phyloP scores from a whole-genome alignment of 129 eudicot genomes.

The Ambrosia artemisiifolia region DNA sequence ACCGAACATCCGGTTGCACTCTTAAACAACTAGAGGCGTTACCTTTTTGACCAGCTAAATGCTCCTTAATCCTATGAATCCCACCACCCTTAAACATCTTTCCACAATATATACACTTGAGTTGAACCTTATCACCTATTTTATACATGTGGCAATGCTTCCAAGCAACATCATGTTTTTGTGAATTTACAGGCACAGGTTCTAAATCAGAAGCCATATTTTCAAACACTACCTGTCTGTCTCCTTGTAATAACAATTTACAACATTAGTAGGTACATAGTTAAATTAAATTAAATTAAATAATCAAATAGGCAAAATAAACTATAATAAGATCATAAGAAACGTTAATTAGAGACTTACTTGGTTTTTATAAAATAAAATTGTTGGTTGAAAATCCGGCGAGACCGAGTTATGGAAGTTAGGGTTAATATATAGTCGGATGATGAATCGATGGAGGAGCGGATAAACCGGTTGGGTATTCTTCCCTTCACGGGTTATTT shows the following conservation, averaged over 20 bases:
- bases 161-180: constrained; percentile 97
- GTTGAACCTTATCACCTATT: constrained; percentile 70
- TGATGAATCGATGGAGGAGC: constrained; percentile 53
- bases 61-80: constrained; percentile 93
- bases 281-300: constrained; percentile 18
- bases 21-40: constrained; percentile 80
- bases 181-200: constrained; percentile 66
- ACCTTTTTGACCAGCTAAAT: constrained; percentile 90
- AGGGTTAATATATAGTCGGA: constrained; percentile 32
- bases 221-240: constrained; percentile 23
- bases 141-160: constrained; percentile 83
- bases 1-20: constrained; percentile 73
- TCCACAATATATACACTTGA: constrained; percentile 87
- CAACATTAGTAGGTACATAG: too few relatives aligned
- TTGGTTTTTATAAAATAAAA: constrained; percentile 34
- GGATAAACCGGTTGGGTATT: constrained; percentile 70
- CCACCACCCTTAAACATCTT: constrained; percentile 98
- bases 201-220: constrained; percentile 66
- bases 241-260: constrained; percentile 43
- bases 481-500: constrained; percentile 19
- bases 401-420: constrained; percentile 55
- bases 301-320: constrained; percentile 8
- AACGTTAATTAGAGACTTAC: constrained; percentile 39
- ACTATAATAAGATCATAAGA: constrained; percentile 11
- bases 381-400: constrained; percentile 19